A percentile compares a stretch with the other conserved stretches of the same genome.
phyloP scores from a whole-genome alignment of 2,329 filamentous ascomycete species.

The Chaetomium sp. region DNA sequence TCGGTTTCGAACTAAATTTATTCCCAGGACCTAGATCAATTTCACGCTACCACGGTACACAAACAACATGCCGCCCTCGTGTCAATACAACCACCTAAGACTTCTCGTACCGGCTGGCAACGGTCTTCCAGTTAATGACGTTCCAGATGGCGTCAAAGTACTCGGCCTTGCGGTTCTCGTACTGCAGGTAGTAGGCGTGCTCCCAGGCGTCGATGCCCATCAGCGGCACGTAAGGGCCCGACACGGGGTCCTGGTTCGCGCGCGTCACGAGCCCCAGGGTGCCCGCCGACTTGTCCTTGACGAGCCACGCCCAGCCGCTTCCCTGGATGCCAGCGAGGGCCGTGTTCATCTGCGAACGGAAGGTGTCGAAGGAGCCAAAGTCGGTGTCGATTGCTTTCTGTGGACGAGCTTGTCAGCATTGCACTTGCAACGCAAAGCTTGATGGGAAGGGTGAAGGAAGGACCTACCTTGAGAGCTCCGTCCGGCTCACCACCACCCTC shows the following conservation, averaged over 20 bases:
- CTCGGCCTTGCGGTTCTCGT: slow-evolving; percentile 95
- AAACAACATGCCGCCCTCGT: not conserved
- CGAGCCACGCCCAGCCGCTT: slow-evolving; percentile 88
- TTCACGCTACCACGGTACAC: not conserved
- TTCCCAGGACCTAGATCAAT: not conserved
- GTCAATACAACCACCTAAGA: slow-evolving; percentile 33
- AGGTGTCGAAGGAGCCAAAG: slow-evolving; percentile 67
- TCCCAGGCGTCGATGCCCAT: slow-evolving; percentile 95
- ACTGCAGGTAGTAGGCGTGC: slow-evolving; percentile 94
- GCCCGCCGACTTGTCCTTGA: slow-evolving; percentile 67
- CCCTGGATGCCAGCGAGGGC: slow-evolving; percentile 77
- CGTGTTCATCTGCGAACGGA: slow-evolving; percentile 68
- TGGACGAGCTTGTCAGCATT: not conserved
- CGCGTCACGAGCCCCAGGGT: slow-evolving; percentile 67
- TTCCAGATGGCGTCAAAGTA: slow-evolving; percentile 95
- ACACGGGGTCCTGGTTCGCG: slow-evolving; percentile 87
- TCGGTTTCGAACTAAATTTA: not conserved
- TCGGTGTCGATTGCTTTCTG: slow-evolving; percentile 62
- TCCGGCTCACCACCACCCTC: slow-evolving; percentile 62
- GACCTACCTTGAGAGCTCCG: slow-evolving; percentile 59
- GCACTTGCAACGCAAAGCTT: not conserved
- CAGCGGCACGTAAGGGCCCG: slow-evolving; percentile 78
- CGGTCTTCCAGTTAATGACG: slow-evolving; percentile 93
- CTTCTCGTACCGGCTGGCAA: slow-evolving; percentile 71
- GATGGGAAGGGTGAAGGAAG: not conserved